These are phyloP conservation scores for Pythium myriotylum DNA, from an alignment of 352 stramenopile species.

Conservation along the genomic window DNA sequence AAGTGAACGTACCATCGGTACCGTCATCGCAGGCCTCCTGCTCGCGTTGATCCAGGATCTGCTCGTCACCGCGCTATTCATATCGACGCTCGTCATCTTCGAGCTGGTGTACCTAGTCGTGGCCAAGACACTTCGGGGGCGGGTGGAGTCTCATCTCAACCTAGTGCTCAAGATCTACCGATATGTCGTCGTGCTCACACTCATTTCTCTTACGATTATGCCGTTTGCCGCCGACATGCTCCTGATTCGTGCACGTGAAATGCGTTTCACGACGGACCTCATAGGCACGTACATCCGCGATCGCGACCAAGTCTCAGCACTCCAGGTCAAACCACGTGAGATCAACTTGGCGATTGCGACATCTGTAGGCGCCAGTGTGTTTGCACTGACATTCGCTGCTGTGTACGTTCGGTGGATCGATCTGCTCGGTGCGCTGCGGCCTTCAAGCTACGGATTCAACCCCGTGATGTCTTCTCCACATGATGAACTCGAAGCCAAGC, in stretches of 20 bases:
- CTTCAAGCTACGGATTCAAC: background rate
- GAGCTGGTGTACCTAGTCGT: conserved; percentile 2
- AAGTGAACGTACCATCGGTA: background rate
- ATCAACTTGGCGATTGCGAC: conserved; percentile 8
- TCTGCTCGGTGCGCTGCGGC: no score
- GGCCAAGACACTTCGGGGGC: background rate
- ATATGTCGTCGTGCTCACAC: conserved; percentile 24
- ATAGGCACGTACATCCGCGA: conserved; percentile 36
- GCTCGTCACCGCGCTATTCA: conserved; percentile 2
- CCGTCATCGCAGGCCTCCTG: background rate
- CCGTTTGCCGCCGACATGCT: conserved; percentile 45
- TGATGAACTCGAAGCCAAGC: no score
- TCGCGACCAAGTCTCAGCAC: conserved; percentile 27
- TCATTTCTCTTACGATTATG: conserved; percentile 26
- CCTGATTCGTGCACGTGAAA: conserved; percentile 37
- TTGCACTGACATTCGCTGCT: no score
- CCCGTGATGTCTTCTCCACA: no score
- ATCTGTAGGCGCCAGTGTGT: background rate
- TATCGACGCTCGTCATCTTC: conserved; percentile 2
- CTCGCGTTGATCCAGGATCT: conserved; percentile 15
- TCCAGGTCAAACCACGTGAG: conserved; percentile 37
- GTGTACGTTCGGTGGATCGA: background rate
- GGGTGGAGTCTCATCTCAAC: no score
- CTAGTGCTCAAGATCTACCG: background rate
- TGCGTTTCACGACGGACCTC: conserved; percentile 61